Evolutionary conservation across 2,329 filamentous ascomycete species (phyloP).

Genomic region (Fusarium transvaalense): DNA sequence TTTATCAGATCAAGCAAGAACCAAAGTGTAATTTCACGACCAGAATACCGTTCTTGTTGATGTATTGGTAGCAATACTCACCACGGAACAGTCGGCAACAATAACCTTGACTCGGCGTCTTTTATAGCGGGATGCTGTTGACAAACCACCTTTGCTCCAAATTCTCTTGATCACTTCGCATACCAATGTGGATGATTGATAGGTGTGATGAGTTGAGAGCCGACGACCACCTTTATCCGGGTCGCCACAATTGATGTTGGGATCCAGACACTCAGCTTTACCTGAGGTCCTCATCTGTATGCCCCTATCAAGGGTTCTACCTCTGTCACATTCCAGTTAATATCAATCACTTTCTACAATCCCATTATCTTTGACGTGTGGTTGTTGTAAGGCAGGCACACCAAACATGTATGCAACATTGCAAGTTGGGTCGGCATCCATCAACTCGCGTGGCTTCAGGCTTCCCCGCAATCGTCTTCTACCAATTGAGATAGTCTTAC

Average conservation of each 20-base stretch:
- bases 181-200: background rate
- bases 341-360: conserved; percentile 4
- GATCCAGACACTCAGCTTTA: background rate
- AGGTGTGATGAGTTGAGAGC: conserved; percentile 25
- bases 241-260: background rate
- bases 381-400: background rate
- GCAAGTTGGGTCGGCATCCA: conserved; percentile 8
- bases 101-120: background rate
- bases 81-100: background rate
- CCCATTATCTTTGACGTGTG: background rate
- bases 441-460: conserved; percentile 31
- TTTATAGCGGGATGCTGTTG: background rate
- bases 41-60: conserved; percentile 1
- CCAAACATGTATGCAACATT: conserved; percentile 8
- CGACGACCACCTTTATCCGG: background rate
- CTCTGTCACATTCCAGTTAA: conserved; percentile 23
- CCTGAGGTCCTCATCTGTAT: background rate
- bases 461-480: conserved; percentile 30
- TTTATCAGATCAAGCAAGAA: background rate
- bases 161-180: conserved; percentile 5
- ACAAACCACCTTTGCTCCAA: conserved; percentile 1
- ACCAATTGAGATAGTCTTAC: background rate
- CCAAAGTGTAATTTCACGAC: conserved; percentile 3
- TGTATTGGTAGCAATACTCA: background rate
- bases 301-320: background rate